phyloP scores from a whole-genome alignment of 1,284 basidiomycete genomes.

The Ceratobasidium sp. region DNA sequence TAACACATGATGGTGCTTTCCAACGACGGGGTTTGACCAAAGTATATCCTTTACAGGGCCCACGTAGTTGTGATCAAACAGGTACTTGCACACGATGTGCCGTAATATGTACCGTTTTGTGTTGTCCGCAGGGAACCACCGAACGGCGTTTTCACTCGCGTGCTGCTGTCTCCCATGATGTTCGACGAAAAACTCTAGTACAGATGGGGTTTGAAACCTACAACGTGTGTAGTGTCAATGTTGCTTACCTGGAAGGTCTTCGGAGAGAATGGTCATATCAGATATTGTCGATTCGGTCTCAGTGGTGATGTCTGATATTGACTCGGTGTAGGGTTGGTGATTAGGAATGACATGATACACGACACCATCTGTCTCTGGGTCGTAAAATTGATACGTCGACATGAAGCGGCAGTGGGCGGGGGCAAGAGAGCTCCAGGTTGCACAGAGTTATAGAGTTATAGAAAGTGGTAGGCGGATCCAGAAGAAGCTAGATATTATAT shows the following conservation, averaged over 20 bases:
- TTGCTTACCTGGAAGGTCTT: neutral
- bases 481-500: too few species aligned
- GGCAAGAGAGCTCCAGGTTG: too few species aligned
- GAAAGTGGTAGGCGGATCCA: too few species aligned
- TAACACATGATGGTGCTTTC: neutral
- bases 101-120: neutral
- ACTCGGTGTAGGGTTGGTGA: neutral
- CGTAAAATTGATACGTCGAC: neutral
- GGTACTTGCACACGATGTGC: neutral
- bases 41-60: conserved; percentile 4
- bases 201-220: neutral
- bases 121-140: conserved; percentile 1
- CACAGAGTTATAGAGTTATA: too few species aligned
- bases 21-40: neutral
- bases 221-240: neutral
- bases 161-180: neutral
- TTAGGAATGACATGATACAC: neutral
- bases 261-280: neutral
- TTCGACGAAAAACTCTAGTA: neutral
- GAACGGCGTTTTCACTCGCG: neutral
- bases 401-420: too few species aligned
- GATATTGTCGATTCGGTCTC: neutral
- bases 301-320: neutral
- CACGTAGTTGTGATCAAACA: conserved; percentile 1
- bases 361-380: neutral